A percentile compares a stretch with the other conserved stretches of the same genome.
These are phyloP conservation scores for Aspergillus ibericus DNA, from an alignment of 2,329 filamentous ascomycete species.

Conservation along the genomic window DNA sequence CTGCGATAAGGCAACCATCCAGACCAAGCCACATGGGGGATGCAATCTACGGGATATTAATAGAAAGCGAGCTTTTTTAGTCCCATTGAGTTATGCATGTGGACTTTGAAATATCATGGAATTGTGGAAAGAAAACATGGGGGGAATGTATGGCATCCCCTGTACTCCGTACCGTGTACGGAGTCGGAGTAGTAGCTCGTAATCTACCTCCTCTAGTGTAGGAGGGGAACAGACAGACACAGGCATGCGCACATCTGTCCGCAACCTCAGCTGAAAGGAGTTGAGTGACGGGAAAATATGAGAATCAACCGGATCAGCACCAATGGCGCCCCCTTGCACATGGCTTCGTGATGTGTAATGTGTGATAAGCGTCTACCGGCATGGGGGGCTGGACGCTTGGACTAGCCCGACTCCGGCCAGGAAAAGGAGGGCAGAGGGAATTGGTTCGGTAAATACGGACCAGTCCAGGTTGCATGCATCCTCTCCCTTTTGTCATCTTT, in stretches of 20 bases:
- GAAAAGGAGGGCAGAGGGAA: not conserved
- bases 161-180: not conserved
- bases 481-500: too few species aligned
- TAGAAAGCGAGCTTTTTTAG: not conserved
- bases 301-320: not conserved
- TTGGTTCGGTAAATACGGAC: not conserved
- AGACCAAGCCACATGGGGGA: not conserved
- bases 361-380: not conserved
- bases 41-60: conserved; percentile 2
- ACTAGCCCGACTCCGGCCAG: too few species aligned
- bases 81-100: not conserved
- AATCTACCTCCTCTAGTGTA: not conserved
- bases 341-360: not conserved
- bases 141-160: not conserved
- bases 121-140: not conserved
- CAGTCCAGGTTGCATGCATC: too few species aligned
- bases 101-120: not conserved
- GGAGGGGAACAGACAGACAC: not conserved
- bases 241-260: not conserved
- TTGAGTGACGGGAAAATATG: not conserved
- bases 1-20: not conserved
- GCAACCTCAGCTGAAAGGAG: not conserved
- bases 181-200: not conserved
- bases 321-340: conserved; percentile 8
- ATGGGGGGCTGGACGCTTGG: not conserved